phyloP scores from a whole-genome alignment of 331 rosid genomes.

The Cucumis variabilis region DNA sequence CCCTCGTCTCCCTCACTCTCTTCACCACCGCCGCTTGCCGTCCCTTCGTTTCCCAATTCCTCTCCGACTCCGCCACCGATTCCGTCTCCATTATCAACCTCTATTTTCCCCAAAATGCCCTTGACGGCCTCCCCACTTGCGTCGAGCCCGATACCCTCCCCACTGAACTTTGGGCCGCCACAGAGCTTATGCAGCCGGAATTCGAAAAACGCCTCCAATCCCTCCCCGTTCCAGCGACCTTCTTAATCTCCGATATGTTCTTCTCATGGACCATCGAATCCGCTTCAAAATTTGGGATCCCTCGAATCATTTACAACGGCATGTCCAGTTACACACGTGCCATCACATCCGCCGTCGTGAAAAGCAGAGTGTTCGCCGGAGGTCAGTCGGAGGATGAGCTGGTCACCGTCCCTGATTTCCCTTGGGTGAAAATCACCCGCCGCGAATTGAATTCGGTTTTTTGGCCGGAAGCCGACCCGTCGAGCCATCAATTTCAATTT shows the following conservation, averaged over 20 bases:
- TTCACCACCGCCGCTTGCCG: constrained; percentile 58
- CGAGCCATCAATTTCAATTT: constrained; percentile 31
- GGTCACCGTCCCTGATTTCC: constrained; percentile 45
- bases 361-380: constrained; percentile 14
- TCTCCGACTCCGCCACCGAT: constrained; percentile 21
- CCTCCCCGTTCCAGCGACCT: constrained; percentile 44
- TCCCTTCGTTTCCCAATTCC: constrained; percentile 44
- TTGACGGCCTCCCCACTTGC: constrained; percentile 46
- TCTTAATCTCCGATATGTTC: constrained; percentile 68
- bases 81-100: constrained; percentile 40
- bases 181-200: constrained; percentile 44
- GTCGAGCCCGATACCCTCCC: constrained; percentile 58
- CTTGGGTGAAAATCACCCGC: constrained; percentile 50
- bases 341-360: neutral
- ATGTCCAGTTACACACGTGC: constrained; percentile 24
- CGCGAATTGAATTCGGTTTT: constrained; percentile 28
- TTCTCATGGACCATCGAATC: constrained; percentile 75
- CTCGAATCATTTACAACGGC: constrained; percentile 43
- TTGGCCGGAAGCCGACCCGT: neutral
- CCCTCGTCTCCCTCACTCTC: constrained; percentile 39
- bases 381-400: constrained; percentile 31
- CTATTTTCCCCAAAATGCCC: constrained; percentile 43
- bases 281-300: constrained; percentile 47
- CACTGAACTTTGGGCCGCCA: constrained; percentile 44
- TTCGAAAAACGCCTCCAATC: constrained; percentile 47